Conservation (phyloP, 305 asterid species). For the Solanum hybrid region DNA sequence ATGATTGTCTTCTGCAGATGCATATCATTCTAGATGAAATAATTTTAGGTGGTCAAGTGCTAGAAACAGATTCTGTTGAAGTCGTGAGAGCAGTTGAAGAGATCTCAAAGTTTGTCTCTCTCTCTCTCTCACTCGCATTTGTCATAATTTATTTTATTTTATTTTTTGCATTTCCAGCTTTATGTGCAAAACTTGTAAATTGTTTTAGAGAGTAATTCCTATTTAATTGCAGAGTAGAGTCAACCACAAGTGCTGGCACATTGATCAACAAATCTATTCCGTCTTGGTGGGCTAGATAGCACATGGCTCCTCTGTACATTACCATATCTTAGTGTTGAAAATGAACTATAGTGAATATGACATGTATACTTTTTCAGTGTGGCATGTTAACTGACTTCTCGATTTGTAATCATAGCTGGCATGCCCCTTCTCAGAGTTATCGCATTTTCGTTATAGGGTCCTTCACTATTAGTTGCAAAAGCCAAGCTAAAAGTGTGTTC, state of each 20-base stretch:
- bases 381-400: background rate
- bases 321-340: background rate
- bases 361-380: background rate
- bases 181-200: background rate
- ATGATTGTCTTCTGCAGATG: slow-evolving; percentile 10
- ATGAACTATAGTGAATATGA: background rate
- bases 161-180: background rate
- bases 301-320: background rate
- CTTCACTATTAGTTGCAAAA: background rate
- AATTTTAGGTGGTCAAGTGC: slow-evolving; percentile 27
- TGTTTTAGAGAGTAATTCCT: background rate
- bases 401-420: background rate
- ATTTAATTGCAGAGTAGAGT: slow-evolving; percentile 16
- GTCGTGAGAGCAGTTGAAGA: slow-evolving; percentile 25
- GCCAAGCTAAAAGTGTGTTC: background rate
- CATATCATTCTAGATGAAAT: slow-evolving; percentile 29
- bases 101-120: slow-evolving; percentile 10
- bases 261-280: slow-evolving; percentile 12
- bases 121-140: background rate
- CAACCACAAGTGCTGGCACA: slow-evolving; percentile 1
- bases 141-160: background rate
- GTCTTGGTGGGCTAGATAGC: slow-evolving; percentile 19
- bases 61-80: slow-evolving; percentile 23
- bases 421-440: background rate
- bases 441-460: background rate